Percentiles rank a stretch among this genome's conserved stretches.
These are phyloP conservation scores for Gossypium rotundifolium DNA, from an alignment of 345 rosid genomes.

Conservation along the genomic window DNA sequence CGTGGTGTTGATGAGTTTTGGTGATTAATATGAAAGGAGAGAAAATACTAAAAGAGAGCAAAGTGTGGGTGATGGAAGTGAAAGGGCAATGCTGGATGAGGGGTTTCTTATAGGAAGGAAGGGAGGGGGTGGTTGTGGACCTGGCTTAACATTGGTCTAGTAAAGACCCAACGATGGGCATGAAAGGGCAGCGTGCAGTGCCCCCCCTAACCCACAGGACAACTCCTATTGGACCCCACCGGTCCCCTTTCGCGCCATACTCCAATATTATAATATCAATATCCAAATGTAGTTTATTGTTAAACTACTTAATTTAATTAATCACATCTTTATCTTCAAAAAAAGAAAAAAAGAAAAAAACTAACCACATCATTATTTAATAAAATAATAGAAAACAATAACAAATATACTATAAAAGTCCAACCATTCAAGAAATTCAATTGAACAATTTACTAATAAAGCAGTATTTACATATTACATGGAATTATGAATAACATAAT, in stretches of 20 bases:
- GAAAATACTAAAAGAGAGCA: not conserved
- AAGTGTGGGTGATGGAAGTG: not conserved
- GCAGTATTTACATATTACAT: too few species aligned
- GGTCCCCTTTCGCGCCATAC: not conserved
- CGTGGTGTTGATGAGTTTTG: not conserved
- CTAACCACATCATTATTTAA: too few species aligned
- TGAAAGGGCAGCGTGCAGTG: constrained; percentile 51
- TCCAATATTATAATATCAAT: too few species aligned
- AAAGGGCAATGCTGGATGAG: not conserved
- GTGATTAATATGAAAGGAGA: not conserved
- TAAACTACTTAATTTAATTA: too few species aligned
- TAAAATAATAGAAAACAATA: too few species aligned
- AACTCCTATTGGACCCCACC: constrained; percentile 23
- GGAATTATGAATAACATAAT: too few species aligned
- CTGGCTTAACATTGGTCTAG: constrained; percentile 37
- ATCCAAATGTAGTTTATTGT: too few species aligned
- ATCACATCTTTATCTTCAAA: too few species aligned
- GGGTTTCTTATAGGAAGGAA: constrained; percentile 33
- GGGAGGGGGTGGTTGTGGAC: constrained; percentile 22
- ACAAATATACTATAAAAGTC: too few species aligned
- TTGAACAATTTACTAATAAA: too few species aligned
- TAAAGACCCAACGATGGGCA: constrained; percentile 59
- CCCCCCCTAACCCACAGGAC: constrained; percentile 57
- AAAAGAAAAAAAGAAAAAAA: too few species aligned
- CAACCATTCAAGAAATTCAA: too few species aligned